These are phyloP conservation scores for Stereocaulon alpinum DNA, from an alignment of 495 filamentous ascomycete species.

Conservation along the genomic window DNA sequence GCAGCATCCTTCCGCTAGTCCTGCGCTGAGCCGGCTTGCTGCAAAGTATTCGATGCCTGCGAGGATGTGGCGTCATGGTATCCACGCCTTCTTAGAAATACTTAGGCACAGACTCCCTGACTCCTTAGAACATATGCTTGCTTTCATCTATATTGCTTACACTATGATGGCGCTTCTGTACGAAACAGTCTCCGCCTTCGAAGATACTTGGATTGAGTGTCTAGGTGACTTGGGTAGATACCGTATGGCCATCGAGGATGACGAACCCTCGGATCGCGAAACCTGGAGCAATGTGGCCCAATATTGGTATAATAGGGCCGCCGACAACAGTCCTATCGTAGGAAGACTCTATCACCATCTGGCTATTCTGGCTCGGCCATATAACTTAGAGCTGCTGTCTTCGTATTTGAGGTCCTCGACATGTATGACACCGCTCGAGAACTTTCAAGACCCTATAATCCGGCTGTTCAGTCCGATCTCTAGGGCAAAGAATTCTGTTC, in stretches of 20 bases:
- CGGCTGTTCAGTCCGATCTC: neutral
- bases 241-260: slow-evolving; percentile 42
- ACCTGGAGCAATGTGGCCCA: slow-evolving; percentile 65
- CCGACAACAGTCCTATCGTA: slow-evolving; percentile 54
- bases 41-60: slow-evolving; percentile 38
- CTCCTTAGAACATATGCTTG: slow-evolving; percentile 38
- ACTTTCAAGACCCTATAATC: neutral
- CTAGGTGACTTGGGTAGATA: slow-evolving; percentile 41
- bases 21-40: slow-evolving; percentile 28
- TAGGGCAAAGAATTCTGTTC: too few relatives aligned
- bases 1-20: slow-evolving; percentile 30
- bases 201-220: slow-evolving; percentile 84
- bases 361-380: slow-evolving; percentile 68
- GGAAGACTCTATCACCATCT: slow-evolving; percentile 77
- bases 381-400: slow-evolving; percentile 61
- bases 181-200: slow-evolving; percentile 46
- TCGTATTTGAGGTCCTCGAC: slow-evolving; percentile 39
- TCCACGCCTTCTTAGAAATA: slow-evolving; percentile 39
- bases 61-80: slow-evolving; percentile 42
- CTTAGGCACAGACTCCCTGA: slow-evolving; percentile 34
- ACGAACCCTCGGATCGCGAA: slow-evolving; percentile 52
- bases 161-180: slow-evolving; percentile 24
- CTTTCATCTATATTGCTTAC: slow-evolving; percentile 42
- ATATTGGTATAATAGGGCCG: slow-evolving; percentile 71
- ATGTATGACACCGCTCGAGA: neutral